Percentiles rank a stretch among this genome's conserved stretches.
Conservation (phyloP, 306 rosid species). For the Herpetospermum pedunculosum region DNA sequence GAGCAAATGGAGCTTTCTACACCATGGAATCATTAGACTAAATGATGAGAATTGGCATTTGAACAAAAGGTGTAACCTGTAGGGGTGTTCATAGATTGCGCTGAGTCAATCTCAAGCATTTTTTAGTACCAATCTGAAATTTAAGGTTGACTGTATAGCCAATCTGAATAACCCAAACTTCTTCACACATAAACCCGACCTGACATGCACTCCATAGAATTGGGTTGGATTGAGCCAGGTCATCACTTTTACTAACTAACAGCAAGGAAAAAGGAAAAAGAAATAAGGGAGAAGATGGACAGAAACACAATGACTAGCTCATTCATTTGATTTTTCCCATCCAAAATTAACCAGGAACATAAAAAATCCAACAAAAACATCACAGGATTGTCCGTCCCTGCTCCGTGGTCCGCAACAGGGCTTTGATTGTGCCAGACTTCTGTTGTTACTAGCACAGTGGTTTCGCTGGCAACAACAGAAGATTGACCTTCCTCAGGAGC, state of each 20-base stretch:
- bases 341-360: not conserved
- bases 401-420: too few relatives aligned
- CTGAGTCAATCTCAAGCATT: not conserved
- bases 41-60: not conserved
- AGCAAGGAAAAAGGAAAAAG: not conserved
- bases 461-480: too few relatives aligned
- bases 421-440: too few relatives aligned
- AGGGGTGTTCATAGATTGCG: not conserved
- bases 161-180: not conserved
- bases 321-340: not conserved
- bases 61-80: not conserved
- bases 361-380: not conserved
- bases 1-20: not conserved
- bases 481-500: too few relatives aligned
- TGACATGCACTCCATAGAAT: not conserved
- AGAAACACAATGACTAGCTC: not conserved
- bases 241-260: not conserved
- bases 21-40: not conserved
- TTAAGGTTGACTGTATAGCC: not conserved
- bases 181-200: not conserved
- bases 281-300: not conserved
- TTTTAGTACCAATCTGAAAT: not conserved
- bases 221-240: not conserved
- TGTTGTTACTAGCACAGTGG: too few relatives aligned
- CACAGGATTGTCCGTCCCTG: too few relatives aligned